phyloP scores from a whole-genome alignment of 352 stramenopile species.

The Globisporangium cystogenes region DNA sequence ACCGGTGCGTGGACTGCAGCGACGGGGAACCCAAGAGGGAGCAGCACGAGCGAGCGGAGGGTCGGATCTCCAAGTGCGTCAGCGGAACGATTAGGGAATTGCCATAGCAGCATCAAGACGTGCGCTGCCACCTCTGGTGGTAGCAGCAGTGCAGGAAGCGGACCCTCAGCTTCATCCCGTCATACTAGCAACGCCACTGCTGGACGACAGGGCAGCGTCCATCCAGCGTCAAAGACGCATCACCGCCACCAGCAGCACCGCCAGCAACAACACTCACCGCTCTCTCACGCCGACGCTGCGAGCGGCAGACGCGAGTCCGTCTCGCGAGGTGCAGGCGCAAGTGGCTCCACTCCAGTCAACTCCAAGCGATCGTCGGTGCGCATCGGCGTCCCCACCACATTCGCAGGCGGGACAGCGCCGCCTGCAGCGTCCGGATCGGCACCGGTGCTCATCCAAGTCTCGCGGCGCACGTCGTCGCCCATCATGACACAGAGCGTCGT shows the following conservation, averaged over 20 bases:
- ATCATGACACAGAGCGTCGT: conserved; percentile 25
- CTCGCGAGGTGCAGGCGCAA: not conserved
- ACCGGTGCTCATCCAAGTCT: conserved; percentile 51
- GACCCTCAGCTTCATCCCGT: not conserved
- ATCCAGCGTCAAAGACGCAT: not conserved
- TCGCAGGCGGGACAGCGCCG: not conserved
- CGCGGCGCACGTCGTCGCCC: conserved; percentile 46
- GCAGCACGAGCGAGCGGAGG: not conserved
- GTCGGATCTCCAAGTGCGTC: too few species aligned
- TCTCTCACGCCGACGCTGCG: not conserved
- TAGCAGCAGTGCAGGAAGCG: not conserved
- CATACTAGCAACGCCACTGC: not conserved
- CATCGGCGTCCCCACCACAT: conserved; percentile 6
- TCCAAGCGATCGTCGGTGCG: conserved; percentile 10
- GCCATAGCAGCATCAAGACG: not conserved
- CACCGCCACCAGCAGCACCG: not conserved
- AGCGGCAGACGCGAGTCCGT: not conserved
- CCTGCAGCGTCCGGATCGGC: not conserved
- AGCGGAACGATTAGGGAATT: not conserved
- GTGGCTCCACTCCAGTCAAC: not conserved
- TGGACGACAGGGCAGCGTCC: not conserved
- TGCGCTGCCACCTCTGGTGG: too few species aligned
- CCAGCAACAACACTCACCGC: conserved; percentile 1
- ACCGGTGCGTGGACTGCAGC: not conserved
- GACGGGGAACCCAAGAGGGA: not conserved